Conservation (phyloP, 2,329 filamentous ascomycete genomes). For the Elsinoe perseae region DNA sequence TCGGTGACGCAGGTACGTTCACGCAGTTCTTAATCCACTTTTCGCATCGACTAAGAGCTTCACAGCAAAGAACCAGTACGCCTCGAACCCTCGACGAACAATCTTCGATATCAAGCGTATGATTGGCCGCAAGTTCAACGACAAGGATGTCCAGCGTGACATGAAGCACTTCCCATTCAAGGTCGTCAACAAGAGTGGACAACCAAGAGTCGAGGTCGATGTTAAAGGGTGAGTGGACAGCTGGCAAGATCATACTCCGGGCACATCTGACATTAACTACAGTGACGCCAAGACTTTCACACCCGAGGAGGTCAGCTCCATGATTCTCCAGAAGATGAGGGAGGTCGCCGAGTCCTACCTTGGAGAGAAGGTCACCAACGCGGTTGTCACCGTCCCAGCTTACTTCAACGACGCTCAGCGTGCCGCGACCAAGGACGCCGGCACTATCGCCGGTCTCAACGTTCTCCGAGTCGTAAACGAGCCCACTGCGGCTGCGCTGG, state of each 20-base stretch:
- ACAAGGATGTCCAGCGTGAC: conserved; percentile 80
- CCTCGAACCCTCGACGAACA: conserved; percentile 43
- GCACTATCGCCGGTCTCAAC: conserved; percentile 84
- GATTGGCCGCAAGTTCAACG: conserved; percentile 45
- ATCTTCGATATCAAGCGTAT: conserved; percentile 45
- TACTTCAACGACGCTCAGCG: conserved; percentile 99
- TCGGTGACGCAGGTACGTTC: conserved; percentile 69
- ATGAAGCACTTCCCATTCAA: conserved; percentile 99
- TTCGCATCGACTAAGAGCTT: conserved; percentile 3
- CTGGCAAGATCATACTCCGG: not conserved
- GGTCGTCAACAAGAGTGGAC: conserved; percentile 80
- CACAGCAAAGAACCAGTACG: conserved; percentile 79
- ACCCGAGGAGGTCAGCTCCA: conserved; percentile 71
- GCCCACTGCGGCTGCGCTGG: conserved; percentile 89
- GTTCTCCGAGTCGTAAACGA: conserved; percentile 96
- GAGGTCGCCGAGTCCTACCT: conserved; percentile 71
- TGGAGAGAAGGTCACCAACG: conserved; percentile 75
- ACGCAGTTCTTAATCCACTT: too few species aligned
- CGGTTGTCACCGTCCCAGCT: conserved; percentile 87
- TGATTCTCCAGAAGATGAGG: conserved; percentile 80
- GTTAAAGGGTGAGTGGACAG: conserved; percentile 45
- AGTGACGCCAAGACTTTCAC: conserved; percentile 62
- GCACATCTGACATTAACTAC: conserved; percentile 17
- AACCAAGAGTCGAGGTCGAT: conserved; percentile 74
- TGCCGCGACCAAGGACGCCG: conserved; percentile 93